Evolutionary conservation across 2,329 filamentous ascomycete genomes (phyloP), one percentile per base, ranked within the genome.

Genomic region (Pezicula rhizophila): DNA sequence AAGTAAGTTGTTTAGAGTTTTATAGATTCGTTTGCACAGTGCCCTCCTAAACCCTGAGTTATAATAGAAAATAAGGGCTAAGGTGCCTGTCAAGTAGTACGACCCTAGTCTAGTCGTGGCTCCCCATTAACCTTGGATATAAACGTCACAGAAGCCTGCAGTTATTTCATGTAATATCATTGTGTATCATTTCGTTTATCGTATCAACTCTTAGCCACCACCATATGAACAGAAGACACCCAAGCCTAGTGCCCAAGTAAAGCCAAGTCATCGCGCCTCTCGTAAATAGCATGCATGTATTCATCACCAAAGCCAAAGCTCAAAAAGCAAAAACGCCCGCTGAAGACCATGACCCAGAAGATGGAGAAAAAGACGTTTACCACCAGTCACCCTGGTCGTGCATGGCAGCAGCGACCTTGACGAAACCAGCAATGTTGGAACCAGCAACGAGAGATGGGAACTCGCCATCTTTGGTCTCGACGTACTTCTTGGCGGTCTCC

Each of bases 341-440:
- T 38, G 5, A 38, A 15, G 18, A 38, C 14, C 14, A 38, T 10
- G 18, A 38, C 14, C 14, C 35, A 15, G 8, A 15, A 38, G 35
- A 20, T 8, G n/a, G 14, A 20, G 35, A 38, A 38, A 14, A 10
- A 38, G 8, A 7, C 25, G 59, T 62, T 47, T 62, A 66, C 79
- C 79, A 97, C 92, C 91, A 97, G 71, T 97, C 92, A 64, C 93
- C 93, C 73, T 96, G 92, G 70, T 95, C 89, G 68, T 86, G 80
- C 92, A 97, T 97, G 64, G 93, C 92, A 62, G 82, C 79, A 46
- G 85, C 91, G 48, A 97, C 92, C 85, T 97, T 99, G 72, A 87
- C 85, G 76, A 96, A 97, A 51, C 93, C 93, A 52, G 93, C 93
- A 74, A 99, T 96, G 75, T 97, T 97, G 76, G 85, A 88, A 61